Percentiles rank a stretch among this genome's conserved stretches.
Evolutionary conservation across 1,284 basidiomycete genomes (phyloP).

Genomic region (Exobasidium cylindrosporum): DNA sequence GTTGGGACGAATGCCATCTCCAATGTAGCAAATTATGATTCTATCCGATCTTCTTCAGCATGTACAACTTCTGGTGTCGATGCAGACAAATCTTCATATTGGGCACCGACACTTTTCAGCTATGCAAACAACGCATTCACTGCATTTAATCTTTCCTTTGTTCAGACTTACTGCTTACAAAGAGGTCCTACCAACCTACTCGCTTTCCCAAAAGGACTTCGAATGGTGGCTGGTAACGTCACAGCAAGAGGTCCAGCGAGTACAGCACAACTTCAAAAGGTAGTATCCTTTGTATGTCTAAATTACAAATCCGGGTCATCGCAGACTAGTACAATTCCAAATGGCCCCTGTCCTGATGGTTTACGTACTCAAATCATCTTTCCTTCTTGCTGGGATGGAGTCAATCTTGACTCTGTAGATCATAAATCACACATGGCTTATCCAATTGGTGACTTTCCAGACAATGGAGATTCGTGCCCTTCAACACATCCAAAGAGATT

Average conservation of each 20-base stretch:
- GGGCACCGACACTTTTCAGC: constrained; percentile 58
- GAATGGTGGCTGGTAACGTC: constrained; percentile 58
- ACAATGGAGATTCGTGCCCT: constrained; percentile 60
- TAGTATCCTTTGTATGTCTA: constrained; percentile 58
- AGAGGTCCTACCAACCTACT: constrained; percentile 24
- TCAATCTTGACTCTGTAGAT: constrained; percentile 57
- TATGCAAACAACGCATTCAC: constrained; percentile 31
- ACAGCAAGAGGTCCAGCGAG: constrained; percentile 14
- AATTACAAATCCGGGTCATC: constrained; percentile 48
- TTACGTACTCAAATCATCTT: constrained; percentile 58
- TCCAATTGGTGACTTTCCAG: constrained; percentile 49
- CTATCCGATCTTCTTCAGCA: constrained; percentile 6
- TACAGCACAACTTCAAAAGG: constrained; percentile 32
- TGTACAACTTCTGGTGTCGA: constrained; percentile 57
- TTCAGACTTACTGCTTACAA: constrained; percentile 57
- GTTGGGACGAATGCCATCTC: constrained; percentile 36
- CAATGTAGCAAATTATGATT: neutral
- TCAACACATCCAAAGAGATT: constrained; percentile 58
- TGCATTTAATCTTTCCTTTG: constrained; percentile 29
- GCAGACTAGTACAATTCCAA: constrained; percentile 27
- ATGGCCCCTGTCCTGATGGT: constrained; percentile 44
- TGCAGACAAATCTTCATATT: constrained; percentile 59
- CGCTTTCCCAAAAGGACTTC: constrained; percentile 58
- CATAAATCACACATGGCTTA: constrained; percentile 57
- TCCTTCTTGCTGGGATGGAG: constrained; percentile 63